These are phyloP conservation scores for Capsicum baccatum DNA, from an alignment of 257 asterid genomes.

Conservation along the genomic window DNA sequence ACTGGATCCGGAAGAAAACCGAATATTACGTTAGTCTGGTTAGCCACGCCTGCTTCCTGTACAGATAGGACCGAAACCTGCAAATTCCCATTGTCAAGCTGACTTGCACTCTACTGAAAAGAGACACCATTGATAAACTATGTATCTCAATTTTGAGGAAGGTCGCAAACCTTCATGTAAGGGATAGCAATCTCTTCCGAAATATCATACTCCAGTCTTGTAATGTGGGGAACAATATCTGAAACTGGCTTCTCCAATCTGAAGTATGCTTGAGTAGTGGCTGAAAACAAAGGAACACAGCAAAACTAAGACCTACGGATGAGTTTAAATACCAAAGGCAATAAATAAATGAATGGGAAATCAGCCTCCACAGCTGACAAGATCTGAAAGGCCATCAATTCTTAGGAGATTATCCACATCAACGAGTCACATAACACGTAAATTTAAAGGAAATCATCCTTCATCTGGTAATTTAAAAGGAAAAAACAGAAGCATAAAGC, in stretches of 20 bases:
- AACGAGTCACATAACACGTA: not conserved
- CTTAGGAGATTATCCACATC: constrained; percentile 17
- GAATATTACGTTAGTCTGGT: constrained; percentile 68
- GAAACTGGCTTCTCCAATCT: constrained; percentile 68
- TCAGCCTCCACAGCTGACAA: constrained; percentile 6
- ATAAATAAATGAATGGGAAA: constrained; percentile 5
- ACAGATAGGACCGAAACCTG: constrained; percentile 80
- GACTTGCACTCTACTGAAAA: not conserved
- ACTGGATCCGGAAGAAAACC: constrained; percentile 73
- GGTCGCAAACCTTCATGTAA: constrained; percentile 63
- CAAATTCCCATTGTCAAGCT: not conserved
- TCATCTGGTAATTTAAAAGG: not conserved
- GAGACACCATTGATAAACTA: not conserved
- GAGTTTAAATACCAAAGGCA: constrained; percentile 1
- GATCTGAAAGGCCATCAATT: constrained; percentile 1
- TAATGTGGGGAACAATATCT: constrained; percentile 63
- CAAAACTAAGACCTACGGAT: not conserved
- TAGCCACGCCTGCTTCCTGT: constrained; percentile 58
- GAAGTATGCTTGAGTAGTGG: constrained; percentile 76
- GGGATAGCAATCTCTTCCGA: constrained; percentile 76
- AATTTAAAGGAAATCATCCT: not conserved
- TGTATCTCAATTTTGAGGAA: constrained; percentile 5
- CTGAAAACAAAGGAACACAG: constrained; percentile 53
- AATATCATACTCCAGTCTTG: constrained; percentile 74
- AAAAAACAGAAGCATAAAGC: not conserved